Conservation (phyloP, 139 green algal genomes). For the Diplosphaera chodatii region DNA sequence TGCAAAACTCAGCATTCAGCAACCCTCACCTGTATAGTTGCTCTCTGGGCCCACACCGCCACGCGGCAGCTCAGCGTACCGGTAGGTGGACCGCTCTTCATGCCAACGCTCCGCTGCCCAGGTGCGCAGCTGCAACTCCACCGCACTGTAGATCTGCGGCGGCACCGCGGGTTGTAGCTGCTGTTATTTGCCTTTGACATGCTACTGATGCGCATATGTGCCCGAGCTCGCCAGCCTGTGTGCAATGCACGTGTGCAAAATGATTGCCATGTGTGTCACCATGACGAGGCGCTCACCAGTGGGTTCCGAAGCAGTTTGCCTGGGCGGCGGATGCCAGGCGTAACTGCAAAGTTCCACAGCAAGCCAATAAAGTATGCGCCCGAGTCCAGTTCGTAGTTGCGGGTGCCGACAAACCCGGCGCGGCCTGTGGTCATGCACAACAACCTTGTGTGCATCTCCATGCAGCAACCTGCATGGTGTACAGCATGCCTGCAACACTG, state of each 20-base stretch:
- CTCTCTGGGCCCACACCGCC: constrained; percentile 22
- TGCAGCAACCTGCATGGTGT: too few relatives aligned
- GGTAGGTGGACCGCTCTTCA: constrained; percentile 37
- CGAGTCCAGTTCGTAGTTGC: constrained; percentile 65
- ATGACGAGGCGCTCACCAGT: neutral
- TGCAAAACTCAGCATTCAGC: too few relatives aligned
- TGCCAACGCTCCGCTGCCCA: constrained; percentile 45
- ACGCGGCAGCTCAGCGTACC: constrained; percentile 45
- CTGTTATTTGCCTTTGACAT: too few relatives aligned
- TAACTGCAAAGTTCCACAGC: constrained; percentile 49
- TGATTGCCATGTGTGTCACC: too few relatives aligned
- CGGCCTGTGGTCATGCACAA: constrained; percentile 9
- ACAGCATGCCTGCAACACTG: too few relatives aligned
- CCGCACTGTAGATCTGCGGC: constrained; percentile 41
- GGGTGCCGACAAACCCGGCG: constrained; percentile 47
- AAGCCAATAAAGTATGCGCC: constrained; percentile 55
- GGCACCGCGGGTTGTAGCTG: too few relatives aligned
- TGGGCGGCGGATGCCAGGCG: constrained; percentile 19
- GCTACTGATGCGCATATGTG: too few relatives aligned
- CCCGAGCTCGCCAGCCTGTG: too few relatives aligned
- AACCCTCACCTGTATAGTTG: constrained; percentile 30
- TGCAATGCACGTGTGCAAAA: too few relatives aligned
- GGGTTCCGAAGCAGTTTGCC: constrained; percentile 23
- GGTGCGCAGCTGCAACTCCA: constrained; percentile 27
- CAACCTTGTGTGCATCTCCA: too few relatives aligned